Conservation (phyloP, 1,284 basidiomycete genomes). For the Irpex sp. region DNA sequence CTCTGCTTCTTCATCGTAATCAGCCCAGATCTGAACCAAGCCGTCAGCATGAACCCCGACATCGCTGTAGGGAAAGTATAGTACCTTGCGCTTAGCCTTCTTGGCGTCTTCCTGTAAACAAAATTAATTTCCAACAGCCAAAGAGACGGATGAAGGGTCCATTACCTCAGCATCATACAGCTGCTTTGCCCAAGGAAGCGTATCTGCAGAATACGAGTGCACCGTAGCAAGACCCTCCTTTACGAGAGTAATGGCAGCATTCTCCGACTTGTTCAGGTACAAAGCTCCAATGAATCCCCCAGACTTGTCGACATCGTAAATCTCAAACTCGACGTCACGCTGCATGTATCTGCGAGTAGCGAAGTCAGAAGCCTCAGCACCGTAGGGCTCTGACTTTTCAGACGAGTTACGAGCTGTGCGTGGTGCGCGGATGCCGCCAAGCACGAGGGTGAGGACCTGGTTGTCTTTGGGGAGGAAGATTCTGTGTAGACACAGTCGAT, state of each 20-base stretch:
- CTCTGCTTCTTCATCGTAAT: conserved; percentile 71
- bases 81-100: conserved; percentile 70
- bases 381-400: conserved; percentile 91
- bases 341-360: conserved; percentile 84
- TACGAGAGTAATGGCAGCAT: conserved; percentile 82
- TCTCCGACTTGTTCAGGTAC: conserved; percentile 80
- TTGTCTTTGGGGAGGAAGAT: conserved; percentile 90
- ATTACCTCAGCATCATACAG: conserved; percentile 82
- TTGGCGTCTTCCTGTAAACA: conserved; percentile 71
- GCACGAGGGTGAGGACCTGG: conserved; percentile 85
- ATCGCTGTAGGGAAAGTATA: conserved; percentile 21
- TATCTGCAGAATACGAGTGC: conserved; percentile 86
- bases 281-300: conserved; percentile 95
- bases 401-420: conserved; percentile 76
- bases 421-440: conserved; percentile 83
- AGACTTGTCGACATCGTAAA: conserved; percentile 89
- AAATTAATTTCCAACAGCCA: neutral
- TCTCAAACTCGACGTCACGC: conserved; percentile 91
- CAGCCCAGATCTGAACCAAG: conserved; percentile 70
- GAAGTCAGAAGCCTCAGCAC: conserved; percentile 81
- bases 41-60: neutral
- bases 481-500: conserved; percentile 33
- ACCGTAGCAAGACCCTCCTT: conserved; percentile 85
- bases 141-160: neutral
- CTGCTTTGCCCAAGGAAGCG: conserved; percentile 74